Evolutionary conservation across 495 filamentous ascomycete genomes (phyloP).

Genomic region (Penicillium malachiteum): DNA sequence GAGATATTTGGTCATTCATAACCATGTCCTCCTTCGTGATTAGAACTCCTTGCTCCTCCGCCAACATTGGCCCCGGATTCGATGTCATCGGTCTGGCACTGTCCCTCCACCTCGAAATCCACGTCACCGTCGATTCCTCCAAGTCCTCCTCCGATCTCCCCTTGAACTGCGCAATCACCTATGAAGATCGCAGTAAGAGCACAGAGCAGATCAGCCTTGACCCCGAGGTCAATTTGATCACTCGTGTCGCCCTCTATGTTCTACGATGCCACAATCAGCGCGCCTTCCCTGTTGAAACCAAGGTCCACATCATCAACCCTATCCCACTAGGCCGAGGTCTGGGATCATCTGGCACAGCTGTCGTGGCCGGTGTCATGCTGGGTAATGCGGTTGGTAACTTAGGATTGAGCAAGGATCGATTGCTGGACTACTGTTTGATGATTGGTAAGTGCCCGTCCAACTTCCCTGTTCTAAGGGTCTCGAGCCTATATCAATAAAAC

Average conservation of each 20-base stretch:
- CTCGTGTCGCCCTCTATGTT: constrained; percentile 86
- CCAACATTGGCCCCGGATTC: constrained; percentile 95
- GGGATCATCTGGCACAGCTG: constrained; percentile 89
- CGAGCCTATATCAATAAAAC: neutral
- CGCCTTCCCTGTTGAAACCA: constrained; percentile 79
- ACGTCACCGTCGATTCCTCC: constrained; percentile 64
- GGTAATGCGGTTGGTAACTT: constrained; percentile 86
- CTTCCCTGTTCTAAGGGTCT: neutral
- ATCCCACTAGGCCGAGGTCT: constrained; percentile 89
- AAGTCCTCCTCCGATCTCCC: constrained; percentile 53
- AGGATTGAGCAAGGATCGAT: constrained; percentile 71
- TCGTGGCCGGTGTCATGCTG: constrained; percentile 88
- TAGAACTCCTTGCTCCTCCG: constrained; percentile 80
- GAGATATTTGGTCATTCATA: neutral
- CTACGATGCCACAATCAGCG: constrained; percentile 84
- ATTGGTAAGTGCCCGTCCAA: constrained; percentile 54
- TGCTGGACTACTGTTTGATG: constrained; percentile 96
- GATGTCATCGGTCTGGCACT: constrained; percentile 95
- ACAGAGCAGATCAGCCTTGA: constrained; percentile 71
- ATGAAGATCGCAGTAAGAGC: constrained; percentile 78
- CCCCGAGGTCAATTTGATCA: constrained; percentile 84
- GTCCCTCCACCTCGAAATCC: constrained; percentile 84
- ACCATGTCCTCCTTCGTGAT: constrained; percentile 56
- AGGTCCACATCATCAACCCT: constrained; percentile 87
- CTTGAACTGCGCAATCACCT: constrained; percentile 85